A percentile compares a stretch with the other conserved stretches of the same genome.
Evolutionary conservation across 2,329 filamentous ascomycete genomes (phyloP).

Genomic region (Rutstroemia sp.): DNA sequence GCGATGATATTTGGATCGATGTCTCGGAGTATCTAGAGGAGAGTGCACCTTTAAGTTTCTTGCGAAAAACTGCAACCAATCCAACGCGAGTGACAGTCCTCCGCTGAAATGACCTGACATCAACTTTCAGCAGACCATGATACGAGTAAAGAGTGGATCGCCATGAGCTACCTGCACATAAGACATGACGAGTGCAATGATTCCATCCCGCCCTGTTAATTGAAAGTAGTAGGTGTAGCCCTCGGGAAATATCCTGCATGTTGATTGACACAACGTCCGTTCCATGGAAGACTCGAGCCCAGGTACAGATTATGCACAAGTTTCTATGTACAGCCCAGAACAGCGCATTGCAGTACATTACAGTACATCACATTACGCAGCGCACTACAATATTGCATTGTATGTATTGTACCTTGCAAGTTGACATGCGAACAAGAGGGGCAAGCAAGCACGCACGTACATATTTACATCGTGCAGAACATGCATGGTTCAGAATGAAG

Average conservation of each 20-base stretch:
- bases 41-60: no score
- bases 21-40: no score
- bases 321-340: no score
- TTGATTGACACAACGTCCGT: neutral
- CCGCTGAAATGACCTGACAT: no score
- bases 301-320: neutral
- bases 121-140: neutral
- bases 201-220: neutral
- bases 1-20: no score
- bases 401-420: neutral
- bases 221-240: neutral
- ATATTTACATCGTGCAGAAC: neutral
- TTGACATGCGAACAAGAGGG: neutral
- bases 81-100: no score
- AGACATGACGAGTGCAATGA: no score
- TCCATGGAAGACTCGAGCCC: neutral
- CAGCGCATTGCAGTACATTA: no score
- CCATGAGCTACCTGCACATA: neutral
- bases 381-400: neutral
- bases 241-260: neutral
- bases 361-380: no score
- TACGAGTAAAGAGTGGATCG: neutral
- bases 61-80: no score
- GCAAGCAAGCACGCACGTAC: neutral
- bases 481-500: neutral